Evolutionary conservation across 768 basidiomycete species (phyloP), one percentile per base, ranked within the genome.

Genomic region (Boletus subparvulus): DNA sequence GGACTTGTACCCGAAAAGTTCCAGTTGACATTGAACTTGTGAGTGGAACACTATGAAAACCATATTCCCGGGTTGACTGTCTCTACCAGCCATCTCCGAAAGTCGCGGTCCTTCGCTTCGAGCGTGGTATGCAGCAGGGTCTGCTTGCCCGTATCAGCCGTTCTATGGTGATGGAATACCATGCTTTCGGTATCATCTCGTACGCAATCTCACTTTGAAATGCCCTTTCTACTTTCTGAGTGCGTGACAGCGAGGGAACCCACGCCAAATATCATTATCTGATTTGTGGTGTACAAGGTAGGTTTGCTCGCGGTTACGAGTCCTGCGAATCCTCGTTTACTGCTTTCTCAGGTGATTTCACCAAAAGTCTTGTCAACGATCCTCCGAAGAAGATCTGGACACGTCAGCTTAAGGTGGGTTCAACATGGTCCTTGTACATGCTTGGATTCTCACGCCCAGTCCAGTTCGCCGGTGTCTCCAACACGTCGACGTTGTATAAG

Each of bases 121-220:
- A 84, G 70, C 83, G 89, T 63, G 89, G 90, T 49, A 91, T 92
- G 88, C 89, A 90, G 67, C 90, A 91, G 68, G 88, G 89, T 54
- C 77, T 92, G 30, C 77, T 91, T 35, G 84, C 84, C 21, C 82
- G 89, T 53, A 80, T 91, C 74, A 86, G 86, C 59, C 86, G 88
- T 36, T 82, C 82, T 19, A 78, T 85, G 33, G 78, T 90, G 59
- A 83, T 84, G 86, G 89, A 92, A 69, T 91, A 90, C 69, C 90
- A 91, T 68, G 87, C 88, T 33, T 92, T 91, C 58, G 89, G 88
- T 51, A 85, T 87, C 58, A 80, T 91, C 56, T 88, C 86, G 86
- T 88, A 70, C 24, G 85, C 68, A 16, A 36, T 50, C 9, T 40
- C 50, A 26, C 28, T 43, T 37, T 50, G 12, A 14, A 48, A 26